A percentile compares a stretch with the other conserved stretches of the same genome.
phyloP scores from a whole-genome alignment of 179 eudicot species.

The Carnegiea gigantea region DNA sequence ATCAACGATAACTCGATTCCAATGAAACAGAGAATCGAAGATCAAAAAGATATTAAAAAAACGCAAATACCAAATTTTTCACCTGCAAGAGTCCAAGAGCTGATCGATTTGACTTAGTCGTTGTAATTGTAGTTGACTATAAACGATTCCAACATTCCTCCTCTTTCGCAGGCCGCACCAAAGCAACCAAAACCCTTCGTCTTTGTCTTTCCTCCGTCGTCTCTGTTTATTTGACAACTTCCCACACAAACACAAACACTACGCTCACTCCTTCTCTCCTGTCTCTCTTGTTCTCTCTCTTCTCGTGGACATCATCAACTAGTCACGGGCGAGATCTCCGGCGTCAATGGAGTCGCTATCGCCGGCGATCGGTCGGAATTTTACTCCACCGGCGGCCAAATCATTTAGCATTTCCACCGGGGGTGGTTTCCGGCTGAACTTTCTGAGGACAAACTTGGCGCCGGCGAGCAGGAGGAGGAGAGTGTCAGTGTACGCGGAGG shows the following conservation, averaged over 20 bases:
- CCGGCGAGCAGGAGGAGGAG: conserved; percentile 8
- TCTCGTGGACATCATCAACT: no score
- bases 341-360: conserved; percentile 52
- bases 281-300: no score
- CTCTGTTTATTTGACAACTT: no score
- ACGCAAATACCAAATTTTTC: no score
- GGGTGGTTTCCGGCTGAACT: conserved; percentile 1
- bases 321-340: not conserved
- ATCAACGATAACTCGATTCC: no score
- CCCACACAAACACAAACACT: no score
- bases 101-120: no score
- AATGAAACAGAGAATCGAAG: no score
- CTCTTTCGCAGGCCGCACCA: not conserved
- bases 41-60: no score
- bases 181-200: not conserved
- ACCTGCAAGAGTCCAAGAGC: not conserved
- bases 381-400: conserved; percentile 19
- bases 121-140: not conserved
- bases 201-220: no score
- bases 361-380: conserved; percentile 43
- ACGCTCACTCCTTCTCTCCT: no score
- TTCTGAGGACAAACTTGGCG: not conserved
- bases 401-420: not conserved
- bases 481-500: conserved; percentile 14
- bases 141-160: not conserved